Conservation (phyloP, 768 basidiomycete species). For the Suillus americanus region DNA sequence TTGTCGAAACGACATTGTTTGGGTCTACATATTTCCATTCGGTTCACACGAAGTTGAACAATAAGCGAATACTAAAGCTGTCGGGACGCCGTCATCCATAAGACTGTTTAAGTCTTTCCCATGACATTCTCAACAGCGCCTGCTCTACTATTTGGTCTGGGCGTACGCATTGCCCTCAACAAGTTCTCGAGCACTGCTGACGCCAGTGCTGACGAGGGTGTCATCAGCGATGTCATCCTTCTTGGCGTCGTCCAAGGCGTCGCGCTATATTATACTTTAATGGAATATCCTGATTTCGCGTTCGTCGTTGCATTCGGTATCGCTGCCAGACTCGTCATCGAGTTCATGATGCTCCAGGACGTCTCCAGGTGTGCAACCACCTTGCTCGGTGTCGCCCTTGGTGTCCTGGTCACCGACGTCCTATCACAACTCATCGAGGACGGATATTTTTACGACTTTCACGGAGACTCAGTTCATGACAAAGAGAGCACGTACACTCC, state of each 20-base stretch:
- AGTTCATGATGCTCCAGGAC: constrained; percentile 59
- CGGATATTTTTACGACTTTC: constrained; percentile 33
- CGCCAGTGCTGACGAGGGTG: constrained; percentile 26
- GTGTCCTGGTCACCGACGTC: constrained; percentile 70
- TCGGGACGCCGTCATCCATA: constrained; percentile 6
- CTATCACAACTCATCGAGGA: constrained; percentile 65
- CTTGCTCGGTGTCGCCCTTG: constrained; percentile 65
- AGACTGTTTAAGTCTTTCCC: constrained; percentile 18
- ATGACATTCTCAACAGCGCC: constrained; percentile 55
- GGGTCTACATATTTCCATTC: constrained; percentile 7
- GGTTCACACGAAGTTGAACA: constrained; percentile 20
- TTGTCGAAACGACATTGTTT: not conserved
- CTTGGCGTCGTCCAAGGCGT: constrained; percentile 76
- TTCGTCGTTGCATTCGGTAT: constrained; percentile 59
- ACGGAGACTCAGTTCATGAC: constrained; percentile 18
- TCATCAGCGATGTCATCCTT: constrained; percentile 62
- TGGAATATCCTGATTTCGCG: constrained; percentile 50
- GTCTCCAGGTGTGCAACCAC: constrained; percentile 54
- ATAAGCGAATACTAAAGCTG: constrained; percentile 19
- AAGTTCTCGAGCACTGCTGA: constrained; percentile 46
- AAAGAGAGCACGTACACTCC: constrained; percentile 21
- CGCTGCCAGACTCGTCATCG: constrained; percentile 59
- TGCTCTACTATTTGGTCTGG: constrained; percentile 72
- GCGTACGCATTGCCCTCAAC: constrained; percentile 70
- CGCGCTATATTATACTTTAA: constrained; percentile 65